phyloP scores from a whole-genome alignment of 2,329 filamentous ascomycete species.

The Tolypocladium paradoxum region DNA sequence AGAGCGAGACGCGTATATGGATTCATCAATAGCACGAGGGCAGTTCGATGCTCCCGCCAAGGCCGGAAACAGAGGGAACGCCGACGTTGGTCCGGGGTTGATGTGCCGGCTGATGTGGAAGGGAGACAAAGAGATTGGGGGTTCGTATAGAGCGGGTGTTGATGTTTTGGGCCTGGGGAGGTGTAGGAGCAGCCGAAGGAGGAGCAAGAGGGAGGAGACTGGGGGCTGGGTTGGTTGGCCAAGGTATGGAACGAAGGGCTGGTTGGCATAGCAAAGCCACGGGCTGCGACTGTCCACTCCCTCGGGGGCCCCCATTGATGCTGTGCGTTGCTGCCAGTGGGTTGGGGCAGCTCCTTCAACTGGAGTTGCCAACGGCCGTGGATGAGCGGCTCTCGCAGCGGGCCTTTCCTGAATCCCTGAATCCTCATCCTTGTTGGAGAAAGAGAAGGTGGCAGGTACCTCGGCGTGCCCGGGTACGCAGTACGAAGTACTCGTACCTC shows the following conservation, averaged over 20 bases:
- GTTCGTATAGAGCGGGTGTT: background rate
- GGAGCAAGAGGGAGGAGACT: background rate
- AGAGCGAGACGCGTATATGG: background rate
- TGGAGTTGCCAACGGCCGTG: background rate
- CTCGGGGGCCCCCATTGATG: background rate
- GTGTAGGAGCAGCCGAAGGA: background rate
- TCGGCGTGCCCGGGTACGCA: too few species aligned
- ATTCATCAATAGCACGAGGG: background rate
- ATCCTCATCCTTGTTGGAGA: too few species aligned
- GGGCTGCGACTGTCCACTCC: background rate
- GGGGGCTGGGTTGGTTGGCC: background rate
- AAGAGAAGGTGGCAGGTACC: too few species aligned
- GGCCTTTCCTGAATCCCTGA: too few species aligned
- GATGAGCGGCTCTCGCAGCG: too few species aligned
- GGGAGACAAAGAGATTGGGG: background rate
- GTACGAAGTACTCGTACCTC: too few species aligned
- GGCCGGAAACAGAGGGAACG: background rate
- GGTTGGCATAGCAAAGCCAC: background rate
- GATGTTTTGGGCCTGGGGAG: background rate
- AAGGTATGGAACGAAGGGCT: too few species aligned
- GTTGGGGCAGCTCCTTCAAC: background rate
- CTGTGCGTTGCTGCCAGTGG: background rate
- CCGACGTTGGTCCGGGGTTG: background rate
- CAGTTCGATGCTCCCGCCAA: background rate
- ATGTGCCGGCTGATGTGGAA: background rate